These are phyloP conservation scores for Notholithocarpus densiflorus DNA, from an alignment of 306 rosid species.

Conservation along the genomic window DNA sequence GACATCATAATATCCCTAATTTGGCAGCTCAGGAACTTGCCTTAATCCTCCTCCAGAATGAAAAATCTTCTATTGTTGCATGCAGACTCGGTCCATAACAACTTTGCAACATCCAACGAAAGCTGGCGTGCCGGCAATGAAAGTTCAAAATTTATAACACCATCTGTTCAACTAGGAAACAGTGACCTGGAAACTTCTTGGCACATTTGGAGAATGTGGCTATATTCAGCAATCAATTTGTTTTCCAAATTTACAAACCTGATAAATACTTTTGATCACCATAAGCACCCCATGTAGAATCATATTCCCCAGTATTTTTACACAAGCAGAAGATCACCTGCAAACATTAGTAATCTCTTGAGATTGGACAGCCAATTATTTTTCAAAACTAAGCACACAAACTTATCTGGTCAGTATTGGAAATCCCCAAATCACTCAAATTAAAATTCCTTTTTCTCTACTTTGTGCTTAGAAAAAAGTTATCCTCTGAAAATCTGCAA, in stretches of 20 bases:
- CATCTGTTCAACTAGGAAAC: slow-evolving; percentile 30
- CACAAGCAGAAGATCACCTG: slow-evolving; percentile 46
- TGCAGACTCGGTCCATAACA: slow-evolving; percentile 31
- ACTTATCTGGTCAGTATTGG: too few relatives aligned
- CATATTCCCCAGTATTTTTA: slow-evolving; percentile 45
- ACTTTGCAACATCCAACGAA: slow-evolving; percentile 35
- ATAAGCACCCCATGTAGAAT: slow-evolving; percentile 48
- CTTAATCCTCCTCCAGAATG: slow-evolving; percentile 32
- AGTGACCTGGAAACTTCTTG: slow-evolving; percentile 37
- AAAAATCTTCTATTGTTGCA: slow-evolving; percentile 33
- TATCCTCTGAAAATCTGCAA: neutral
- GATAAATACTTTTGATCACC: slow-evolving; percentile 36
- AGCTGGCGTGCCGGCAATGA: slow-evolving; percentile 42
- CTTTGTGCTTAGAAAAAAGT: neutral
- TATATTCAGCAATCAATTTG: slow-evolving; percentile 31
- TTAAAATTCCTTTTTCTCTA: neutral
- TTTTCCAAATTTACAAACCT: slow-evolving; percentile 45
- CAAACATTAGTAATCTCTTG: slow-evolving; percentile 22
- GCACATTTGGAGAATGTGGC: slow-evolving; percentile 48
- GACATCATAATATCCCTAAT: slow-evolving; percentile 39
- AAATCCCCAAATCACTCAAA: too few relatives aligned
- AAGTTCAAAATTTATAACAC: slow-evolving; percentile 53
- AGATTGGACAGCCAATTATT: neutral
- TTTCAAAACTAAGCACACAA: neutral
- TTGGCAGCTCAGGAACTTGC: slow-evolving; percentile 29